Evolutionary conservation across 2,329 filamentous ascomycete genomes (phyloP), one percentile per base, ranked within the genome.

Genomic region (Tolypocladium ovalisporum): DNA sequence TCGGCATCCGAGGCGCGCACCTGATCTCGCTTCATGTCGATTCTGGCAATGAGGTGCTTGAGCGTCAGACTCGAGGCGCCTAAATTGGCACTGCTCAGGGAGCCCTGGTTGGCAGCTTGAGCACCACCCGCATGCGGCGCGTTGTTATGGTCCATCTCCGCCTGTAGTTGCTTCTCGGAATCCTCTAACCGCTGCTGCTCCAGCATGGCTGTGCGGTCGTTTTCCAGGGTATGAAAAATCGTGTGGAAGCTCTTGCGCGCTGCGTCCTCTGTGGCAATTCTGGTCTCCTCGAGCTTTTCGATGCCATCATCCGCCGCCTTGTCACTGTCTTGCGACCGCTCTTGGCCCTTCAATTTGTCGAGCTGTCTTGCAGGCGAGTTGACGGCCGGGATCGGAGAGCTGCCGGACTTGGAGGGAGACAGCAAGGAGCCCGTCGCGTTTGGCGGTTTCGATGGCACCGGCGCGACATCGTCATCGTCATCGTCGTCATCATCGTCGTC

Each of bases 141-240:
- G 57, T 73, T 80, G 56, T 81, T 82, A 66, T 85, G 81, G 56
- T 92, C 91, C 80, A 96, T 94, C 73, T 99, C 94, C 17, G 92
- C 92, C 71, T 97, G 93, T 12, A 97, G 87, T 70, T 96, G 91
- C 69, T 95, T 88, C 71, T 99, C 94, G 1, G 95, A 91, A 71
- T 97, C 94, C 68, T 99, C 94, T 32, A 99, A 81, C 71, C 93
- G 90, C 71, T 97, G 91, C 73, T 99, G 94, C 71, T 99, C 94
- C 58, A 97, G 75, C 94, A 99, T 97, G 54, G 94, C 94, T 65
- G 93, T 90, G 57, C 90, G 84, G 69, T 99, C 94, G 70, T 93
- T 94, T 72, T 99, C 94, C 36, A 97, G 79, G 1, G 94, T 97
- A 71, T 96, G 93, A 72, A 97, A 96, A 62, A 96, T 81, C 12